These are phyloP conservation scores for Tubosaeta sp. DNA, from an alignment of 768 basidiomycete genomes.

Conservation along the genomic window DNA sequence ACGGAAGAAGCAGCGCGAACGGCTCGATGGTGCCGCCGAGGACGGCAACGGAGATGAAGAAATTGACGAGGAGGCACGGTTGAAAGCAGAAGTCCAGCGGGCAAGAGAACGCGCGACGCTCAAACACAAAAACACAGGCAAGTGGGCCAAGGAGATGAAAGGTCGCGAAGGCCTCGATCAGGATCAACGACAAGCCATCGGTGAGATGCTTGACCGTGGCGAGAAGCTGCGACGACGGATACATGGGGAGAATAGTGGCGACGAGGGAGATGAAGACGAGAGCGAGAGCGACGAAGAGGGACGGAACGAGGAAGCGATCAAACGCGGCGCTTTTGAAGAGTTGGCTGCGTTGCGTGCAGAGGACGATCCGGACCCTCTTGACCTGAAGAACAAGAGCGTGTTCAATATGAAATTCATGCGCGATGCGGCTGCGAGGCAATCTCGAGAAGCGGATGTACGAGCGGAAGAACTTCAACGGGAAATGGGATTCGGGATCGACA, in stretches of 20 bases:
- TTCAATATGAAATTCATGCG: constrained; percentile 99
- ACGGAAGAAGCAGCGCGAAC: constrained; percentile 72
- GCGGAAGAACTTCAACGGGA: constrained; percentile 73
- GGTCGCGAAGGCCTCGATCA: constrained; percentile 63
- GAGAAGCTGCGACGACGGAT: constrained; percentile 79
- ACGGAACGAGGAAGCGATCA: constrained; percentile 47
- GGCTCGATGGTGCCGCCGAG: constrained; percentile 45
- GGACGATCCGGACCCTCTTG: constrained; percentile 25
- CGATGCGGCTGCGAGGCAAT: constrained; percentile 74
- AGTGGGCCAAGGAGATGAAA: constrained; percentile 79
- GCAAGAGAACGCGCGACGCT: constrained; percentile 89
- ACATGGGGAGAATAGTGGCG: constrained; percentile 58
- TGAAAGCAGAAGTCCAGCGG: constrained; percentile 74
- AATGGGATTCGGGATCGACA: constrained; percentile 45
- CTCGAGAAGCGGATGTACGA: constrained; percentile 49
- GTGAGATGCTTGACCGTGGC: constrained; percentile 80
- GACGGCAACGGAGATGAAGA: constrained; percentile 26
- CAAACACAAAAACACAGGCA: constrained; percentile 81
- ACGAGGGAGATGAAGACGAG: constrained; percentile 46
- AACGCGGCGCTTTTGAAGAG: constrained; percentile 73
- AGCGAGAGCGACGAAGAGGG: constrained; percentile 36
- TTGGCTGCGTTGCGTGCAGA: constrained; percentile 48
- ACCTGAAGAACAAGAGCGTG: constrained; percentile 56
- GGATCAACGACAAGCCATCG: constrained; percentile 63
- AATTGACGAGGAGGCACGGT: constrained; percentile 44